phyloP scores from a whole-genome alignment of 1,284 basidiomycete genomes.

The Cutaneotrichosporon dermatis region DNA sequence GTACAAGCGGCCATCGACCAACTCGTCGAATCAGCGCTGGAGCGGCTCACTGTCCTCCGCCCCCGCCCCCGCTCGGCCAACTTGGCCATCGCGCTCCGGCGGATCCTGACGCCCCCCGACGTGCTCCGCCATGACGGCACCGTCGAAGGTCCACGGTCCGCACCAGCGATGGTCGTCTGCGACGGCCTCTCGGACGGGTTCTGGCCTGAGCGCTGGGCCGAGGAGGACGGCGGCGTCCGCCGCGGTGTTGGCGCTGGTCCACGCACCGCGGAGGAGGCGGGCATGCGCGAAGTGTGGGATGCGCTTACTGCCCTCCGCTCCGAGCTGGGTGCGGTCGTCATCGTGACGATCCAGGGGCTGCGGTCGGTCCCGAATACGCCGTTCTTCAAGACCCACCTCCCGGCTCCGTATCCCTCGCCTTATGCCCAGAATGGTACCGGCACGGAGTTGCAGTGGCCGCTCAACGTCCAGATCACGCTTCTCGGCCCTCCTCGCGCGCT shows the following conservation, averaged over 20 bases:
- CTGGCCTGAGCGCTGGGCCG: conserved; percentile 39
- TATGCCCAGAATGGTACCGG: not conserved
- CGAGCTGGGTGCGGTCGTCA: conserved; percentile 37
- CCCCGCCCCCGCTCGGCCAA: conserved; percentile 3
- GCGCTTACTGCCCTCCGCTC: conserved; percentile 33
- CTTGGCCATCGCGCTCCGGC: conserved; percentile 25
- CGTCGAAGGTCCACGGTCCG: not conserved
- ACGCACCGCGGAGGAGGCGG: conserved; percentile 22
- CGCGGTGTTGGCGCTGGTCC: no score
- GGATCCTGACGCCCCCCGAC: conserved; percentile 8
- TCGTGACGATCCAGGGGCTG: conserved; percentile 38
- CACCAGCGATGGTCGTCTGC: conserved; percentile 28
- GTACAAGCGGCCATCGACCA: conserved; percentile 11
- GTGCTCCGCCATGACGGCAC: not conserved
- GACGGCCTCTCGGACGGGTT: conserved; percentile 44
- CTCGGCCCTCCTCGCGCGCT: conserved; percentile 22
- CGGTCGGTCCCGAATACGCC: conserved; percentile 19
- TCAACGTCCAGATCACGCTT: conserved; percentile 40
- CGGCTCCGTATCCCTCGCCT: conserved; percentile 35
- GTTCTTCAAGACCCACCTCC: conserved; percentile 40
- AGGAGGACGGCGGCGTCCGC: conserved; percentile 25
- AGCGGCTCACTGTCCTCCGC: not conserved
- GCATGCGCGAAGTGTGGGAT: conserved; percentile 38
- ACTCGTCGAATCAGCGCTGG: conserved; percentile 8
- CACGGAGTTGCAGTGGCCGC: conserved; percentile 19